Base-by-base conservation (phyloP, 2,329 filamentous ascomycete species). In the Alternaria sp. region DNA sequence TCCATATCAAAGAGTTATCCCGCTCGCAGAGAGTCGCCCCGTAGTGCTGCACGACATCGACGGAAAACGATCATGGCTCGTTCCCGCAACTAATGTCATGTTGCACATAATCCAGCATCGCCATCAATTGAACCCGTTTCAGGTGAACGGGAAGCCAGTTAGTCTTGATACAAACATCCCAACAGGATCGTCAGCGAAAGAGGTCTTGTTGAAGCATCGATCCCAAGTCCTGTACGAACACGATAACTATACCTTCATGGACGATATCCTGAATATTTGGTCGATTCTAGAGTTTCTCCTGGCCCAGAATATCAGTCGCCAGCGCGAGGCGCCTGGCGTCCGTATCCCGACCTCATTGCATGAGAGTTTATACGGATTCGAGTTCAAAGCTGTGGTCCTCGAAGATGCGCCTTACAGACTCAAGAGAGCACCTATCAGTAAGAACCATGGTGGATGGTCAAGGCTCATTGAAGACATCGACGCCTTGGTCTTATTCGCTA, bases 91-190 rank as follows among this genome's bases (percentile, higher is more conserved):
- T 30, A 30, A 30, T 1, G 28, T 30, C 28, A 30, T 30, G 28
- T 30, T 30, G 9, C 28, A 30, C 3, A 30, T 30, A 30, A 0
- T 30, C 3, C 28, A 30, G 28, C 28, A 30, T 0, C 28, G 28
- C 0, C 28, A 30, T 30, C 28, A 1, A 0, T 30, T 11, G 28
- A 1, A 9, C 0, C 28, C 28, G 0, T 30, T 30, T 1, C 3
- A 30, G 28, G 28, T 1, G 28, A 11, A 30, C 3, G 28, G 28
- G 0, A 11, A 11, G 28, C 0, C 9, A 4, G 0, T 30, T 1
- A 4, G 0, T 9, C 28, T 30, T 1, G 1, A 9, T 30, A 30
- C 28, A 0, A 11, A 30, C 9, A 11, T 30, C 0, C 0, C 3
- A 1, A 1, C 7, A 4, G 28, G 28, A 0, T 30, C 28, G 3